phyloP scores from a whole-genome alignment of 129 eudicot species.

The Glebionis coronaria region DNA sequence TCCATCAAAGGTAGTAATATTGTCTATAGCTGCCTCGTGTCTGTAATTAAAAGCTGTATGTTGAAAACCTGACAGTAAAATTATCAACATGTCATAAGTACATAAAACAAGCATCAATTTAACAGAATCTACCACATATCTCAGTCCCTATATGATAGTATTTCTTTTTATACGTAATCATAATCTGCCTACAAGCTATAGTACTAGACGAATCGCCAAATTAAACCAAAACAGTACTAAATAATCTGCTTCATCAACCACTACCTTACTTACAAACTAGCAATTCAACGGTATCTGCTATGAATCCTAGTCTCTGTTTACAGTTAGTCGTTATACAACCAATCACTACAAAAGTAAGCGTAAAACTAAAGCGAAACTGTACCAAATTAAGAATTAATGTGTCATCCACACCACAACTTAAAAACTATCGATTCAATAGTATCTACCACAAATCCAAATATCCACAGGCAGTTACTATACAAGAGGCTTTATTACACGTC shows the following conservation, averaged over 20 bases:
- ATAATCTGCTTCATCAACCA: no score
- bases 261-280: constrained; percentile 14
- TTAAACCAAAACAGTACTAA: not conserved
- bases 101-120: constrained; percentile 5
- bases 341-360: no score
- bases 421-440: no score
- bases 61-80: constrained; percentile 46
- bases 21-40: constrained; percentile 50
- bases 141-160: not conserved
- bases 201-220: not conserved
- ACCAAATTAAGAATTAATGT: no score
- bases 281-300: no score
- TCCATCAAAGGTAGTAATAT: constrained; percentile 35
- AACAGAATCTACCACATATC: constrained; percentile 1
- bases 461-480: not conserved
- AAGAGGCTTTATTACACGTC: not conserved
- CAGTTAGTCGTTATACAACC: no score
- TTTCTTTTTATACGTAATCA: not conserved
- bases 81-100: constrained; percentile 10
- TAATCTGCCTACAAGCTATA: not conserved
- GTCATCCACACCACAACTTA: no score
- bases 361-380: no score
- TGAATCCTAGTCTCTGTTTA: no score
- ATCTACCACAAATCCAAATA: no score
- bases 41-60: constrained; percentile 57